These are phyloP conservation scores for Rubus idaeus DNA, from an alignment of 306 rosid genomes.

Conservation along the genomic window DNA sequence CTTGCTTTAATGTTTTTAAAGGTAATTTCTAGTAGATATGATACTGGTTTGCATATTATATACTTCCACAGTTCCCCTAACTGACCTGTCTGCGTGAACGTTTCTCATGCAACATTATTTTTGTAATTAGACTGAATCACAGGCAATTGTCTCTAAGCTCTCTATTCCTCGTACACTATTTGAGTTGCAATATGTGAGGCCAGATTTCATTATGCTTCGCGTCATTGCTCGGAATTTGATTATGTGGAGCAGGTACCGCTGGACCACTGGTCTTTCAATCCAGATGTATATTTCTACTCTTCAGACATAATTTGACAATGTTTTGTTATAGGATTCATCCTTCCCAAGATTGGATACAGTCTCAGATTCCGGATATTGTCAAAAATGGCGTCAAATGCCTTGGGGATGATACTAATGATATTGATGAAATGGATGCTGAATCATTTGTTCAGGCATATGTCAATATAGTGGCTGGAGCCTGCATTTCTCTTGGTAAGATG, in stretches of 20 bases:
- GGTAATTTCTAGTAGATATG: constrained; percentile 44
- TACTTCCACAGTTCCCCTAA: constrained; percentile 8
- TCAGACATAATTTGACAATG: constrained; percentile 27
- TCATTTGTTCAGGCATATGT: constrained; percentile 91
- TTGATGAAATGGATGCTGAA: constrained; percentile 83
- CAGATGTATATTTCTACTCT: constrained; percentile 25
- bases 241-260: constrained; percentile 92
- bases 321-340: constrained; percentile 73
- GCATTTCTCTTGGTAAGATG: constrained; percentile 82
- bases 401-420: constrained; percentile 60
- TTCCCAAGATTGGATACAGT: constrained; percentile 85
- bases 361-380: constrained; percentile 84
- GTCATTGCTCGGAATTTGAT: constrained; percentile 91
- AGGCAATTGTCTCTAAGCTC: constrained; percentile 80
- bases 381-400: constrained; percentile 62
- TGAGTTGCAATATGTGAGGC: constrained; percentile 95
- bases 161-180: constrained; percentile 75
- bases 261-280: constrained; percentile 12
- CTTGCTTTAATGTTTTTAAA: constrained; percentile 91
- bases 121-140: constrained; percentile 80
- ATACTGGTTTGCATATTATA: constrained; percentile 25
- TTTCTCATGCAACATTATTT: constrained; percentile 31
- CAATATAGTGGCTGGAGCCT: constrained; percentile 89
- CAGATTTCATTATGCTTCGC: constrained; percentile 96
- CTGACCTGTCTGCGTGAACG: constrained; percentile 13